phyloP scores from a whole-genome alignment of 768 basidiomycete genomes.

The Trametes cubensis region DNA sequence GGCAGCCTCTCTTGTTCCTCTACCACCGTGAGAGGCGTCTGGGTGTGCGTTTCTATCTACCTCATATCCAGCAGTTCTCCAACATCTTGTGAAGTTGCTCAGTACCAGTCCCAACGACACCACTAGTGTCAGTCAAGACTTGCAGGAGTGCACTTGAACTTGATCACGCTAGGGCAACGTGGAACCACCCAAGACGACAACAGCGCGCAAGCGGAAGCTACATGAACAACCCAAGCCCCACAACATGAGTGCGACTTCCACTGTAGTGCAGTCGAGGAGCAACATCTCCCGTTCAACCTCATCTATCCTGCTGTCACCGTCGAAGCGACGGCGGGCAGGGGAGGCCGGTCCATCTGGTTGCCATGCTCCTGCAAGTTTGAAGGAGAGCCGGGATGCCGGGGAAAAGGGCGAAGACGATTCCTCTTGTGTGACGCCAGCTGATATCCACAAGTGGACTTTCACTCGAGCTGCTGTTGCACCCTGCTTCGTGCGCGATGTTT shows the following conservation, averaged over 20 bases:
- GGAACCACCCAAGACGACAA: too few species aligned
- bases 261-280: background rate
- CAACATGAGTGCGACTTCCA: constrained; percentile 10
- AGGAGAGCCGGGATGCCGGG: too few species aligned
- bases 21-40: background rate
- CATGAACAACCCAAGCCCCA: background rate
- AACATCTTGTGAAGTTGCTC: too few species aligned
- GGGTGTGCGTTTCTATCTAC: background rate
- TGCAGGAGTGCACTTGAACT: too few species aligned
- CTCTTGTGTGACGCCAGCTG: background rate
- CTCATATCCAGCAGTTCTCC: background rate
- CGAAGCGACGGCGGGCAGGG: constrained; percentile 14
- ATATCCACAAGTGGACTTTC: constrained; percentile 33
- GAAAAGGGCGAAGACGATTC: background rate
- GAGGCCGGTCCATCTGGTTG: background rate
- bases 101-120: too few species aligned
- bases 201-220: constrained; percentile 6
- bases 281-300: constrained; percentile 12
- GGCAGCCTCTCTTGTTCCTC: background rate
- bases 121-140: too few species aligned
- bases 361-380: background rate
- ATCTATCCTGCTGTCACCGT: constrained; percentile 21
- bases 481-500: constrained; percentile 31
- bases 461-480: constrained; percentile 30
- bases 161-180: too few species aligned